Conservation (phyloP, 2,329 filamentous ascomycete species). For the Aspergillus ochraceus region DNA sequence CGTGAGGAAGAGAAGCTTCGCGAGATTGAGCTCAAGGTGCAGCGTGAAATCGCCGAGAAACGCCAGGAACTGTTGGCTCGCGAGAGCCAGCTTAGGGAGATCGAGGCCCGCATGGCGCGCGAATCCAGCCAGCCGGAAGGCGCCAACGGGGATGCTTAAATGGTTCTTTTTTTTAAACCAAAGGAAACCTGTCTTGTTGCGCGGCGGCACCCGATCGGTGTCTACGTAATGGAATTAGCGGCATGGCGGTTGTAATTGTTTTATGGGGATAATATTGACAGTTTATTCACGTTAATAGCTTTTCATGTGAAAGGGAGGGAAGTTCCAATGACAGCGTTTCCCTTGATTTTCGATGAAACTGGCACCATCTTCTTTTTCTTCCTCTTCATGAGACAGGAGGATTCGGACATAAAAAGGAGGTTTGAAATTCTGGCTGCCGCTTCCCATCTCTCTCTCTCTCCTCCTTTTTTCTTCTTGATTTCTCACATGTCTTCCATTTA, state of each 20-base stretch:
- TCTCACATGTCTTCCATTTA: slow-evolving; percentile 20
- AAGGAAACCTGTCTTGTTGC: slow-evolving; percentile 25
- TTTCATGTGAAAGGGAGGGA: slow-evolving; percentile 28
- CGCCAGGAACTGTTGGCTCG: slow-evolving; percentile 95
- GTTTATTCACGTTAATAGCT: slow-evolving; percentile 44
- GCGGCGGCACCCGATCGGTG: slow-evolving; percentile 35
- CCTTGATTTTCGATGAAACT: slow-evolving; percentile 25
- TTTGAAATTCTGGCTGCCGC: slow-evolving; percentile 18
- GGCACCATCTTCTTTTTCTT: slow-evolving; percentile 17
- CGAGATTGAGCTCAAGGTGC: slow-evolving; percentile 99
- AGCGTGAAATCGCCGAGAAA: slow-evolving; percentile 99
- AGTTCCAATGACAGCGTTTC: slow-evolving; percentile 33
- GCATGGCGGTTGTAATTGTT: slow-evolving; percentile 36
- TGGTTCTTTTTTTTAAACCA: slow-evolving; percentile 21
- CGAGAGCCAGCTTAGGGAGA: slow-evolving; percentile 97
- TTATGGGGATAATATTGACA: slow-evolving; percentile 42
- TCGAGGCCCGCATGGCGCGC: slow-evolving; percentile 94
- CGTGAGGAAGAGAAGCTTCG: slow-evolving; percentile 99
- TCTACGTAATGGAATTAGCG: slow-evolving; percentile 37
- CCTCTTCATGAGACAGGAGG: slow-evolving; percentile 11
- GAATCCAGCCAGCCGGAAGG: slow-evolving; percentile 55
- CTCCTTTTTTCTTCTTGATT: slow-evolving; percentile 19
- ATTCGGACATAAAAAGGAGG: slow-evolving; percentile 7
- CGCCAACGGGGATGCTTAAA: slow-evolving; percentile 38
- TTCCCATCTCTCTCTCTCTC: slow-evolving; percentile 16